Evolutionary conservation across 2,329 filamentous ascomycete species (phyloP), one percentile per base, ranked within the genome.

Genomic region (Venturia aucupariae): DNA sequence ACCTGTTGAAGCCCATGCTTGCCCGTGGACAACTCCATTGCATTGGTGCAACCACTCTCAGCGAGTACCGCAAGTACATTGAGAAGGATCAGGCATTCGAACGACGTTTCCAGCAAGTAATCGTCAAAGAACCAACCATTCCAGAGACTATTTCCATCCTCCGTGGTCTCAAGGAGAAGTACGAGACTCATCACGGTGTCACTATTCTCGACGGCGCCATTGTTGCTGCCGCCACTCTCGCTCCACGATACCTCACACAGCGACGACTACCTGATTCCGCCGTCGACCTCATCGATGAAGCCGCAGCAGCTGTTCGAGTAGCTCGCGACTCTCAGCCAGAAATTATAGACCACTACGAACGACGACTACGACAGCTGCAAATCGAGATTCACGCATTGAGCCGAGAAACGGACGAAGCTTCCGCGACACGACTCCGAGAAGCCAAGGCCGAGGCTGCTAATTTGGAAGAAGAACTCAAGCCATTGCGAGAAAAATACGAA

Each of bases 11-110:
- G 81, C 94, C 94, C 65, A 97, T 97, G 93, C 85, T 99, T 69
- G 94, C 94, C 66, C 88, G 94, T 73, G 94, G 94, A 63, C 93
- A 97, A 75, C 82, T 99, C 66, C 94, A 99, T 82, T 99, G 94
- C 73, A 97, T 99, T 68, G 94, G 94, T 76, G 94, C 94, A 6
- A 99, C 94, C 1, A 99, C 94, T 1, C 84, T 99, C 65, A 86
- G 87, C 67, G 94, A 99, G 75, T 99, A 99, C 78, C 86, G 94
- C 72, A 99, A 99, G 77, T 97, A 99, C 77, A 96, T 99, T 68
- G 94, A 99, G 76, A 99, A 99, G 78, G 94, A 99, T 72, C 90
- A 91, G 57, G 94, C 94, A 59, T 99, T 99, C 74, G 94, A 99
- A 78, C 90, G 94, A 77, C 90, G 94, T 76, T 99, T 99, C 83